phyloP scores from a whole-genome alignment of 2,329 filamentous ascomycete species.

The Pezicula carpinea region DNA sequence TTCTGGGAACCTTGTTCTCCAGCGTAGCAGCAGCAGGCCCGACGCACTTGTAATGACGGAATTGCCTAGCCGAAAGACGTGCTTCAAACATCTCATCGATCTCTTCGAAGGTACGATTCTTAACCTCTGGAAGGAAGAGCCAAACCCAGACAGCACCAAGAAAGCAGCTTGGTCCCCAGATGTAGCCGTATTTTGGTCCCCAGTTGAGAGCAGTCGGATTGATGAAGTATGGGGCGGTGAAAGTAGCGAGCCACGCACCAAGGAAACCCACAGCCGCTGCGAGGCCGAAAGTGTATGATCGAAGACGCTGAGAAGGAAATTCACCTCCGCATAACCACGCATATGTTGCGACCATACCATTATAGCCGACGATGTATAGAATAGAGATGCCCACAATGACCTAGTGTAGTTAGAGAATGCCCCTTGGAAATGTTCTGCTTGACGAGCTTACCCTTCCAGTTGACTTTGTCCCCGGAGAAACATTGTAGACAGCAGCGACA shows the following conservation, averaged over 20 bases:
- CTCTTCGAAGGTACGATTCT: too few relatives aligned
- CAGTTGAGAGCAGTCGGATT: constrained; percentile 48
- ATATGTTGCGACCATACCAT: constrained; percentile 37
- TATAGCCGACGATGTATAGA: constrained; percentile 20
- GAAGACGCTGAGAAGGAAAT: constrained; percentile 50
- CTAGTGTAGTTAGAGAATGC: constrained; percentile 11
- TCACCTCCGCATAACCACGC: constrained; percentile 55
- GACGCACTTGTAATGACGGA: constrained; percentile 30
- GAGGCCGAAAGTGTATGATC: constrained; percentile 51
- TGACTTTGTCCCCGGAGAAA: constrained; percentile 30
- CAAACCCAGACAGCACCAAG: constrained; percentile 42
- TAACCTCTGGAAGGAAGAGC: constrained; percentile 1
- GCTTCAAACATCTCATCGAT: constrained; percentile 27
- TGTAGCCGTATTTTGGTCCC: constrained; percentile 54
- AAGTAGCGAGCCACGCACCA: constrained; percentile 45
- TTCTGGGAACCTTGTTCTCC: constrained; percentile 10
- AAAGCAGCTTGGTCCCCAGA: constrained; percentile 44
- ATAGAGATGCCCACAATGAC: constrained; percentile 46
- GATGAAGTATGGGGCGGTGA: constrained; percentile 57
- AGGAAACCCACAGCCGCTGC: constrained; percentile 50
- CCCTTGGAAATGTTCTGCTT: not conserved
- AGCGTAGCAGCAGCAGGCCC: constrained; percentile 9
- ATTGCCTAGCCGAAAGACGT: constrained; percentile 36
- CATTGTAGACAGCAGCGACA: constrained; percentile 47
- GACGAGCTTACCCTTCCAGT: constrained; percentile 31